Evolutionary conservation across 208 protist genomes (phyloP).

Genomic region (Sergeia podlipaevii): DNA sequence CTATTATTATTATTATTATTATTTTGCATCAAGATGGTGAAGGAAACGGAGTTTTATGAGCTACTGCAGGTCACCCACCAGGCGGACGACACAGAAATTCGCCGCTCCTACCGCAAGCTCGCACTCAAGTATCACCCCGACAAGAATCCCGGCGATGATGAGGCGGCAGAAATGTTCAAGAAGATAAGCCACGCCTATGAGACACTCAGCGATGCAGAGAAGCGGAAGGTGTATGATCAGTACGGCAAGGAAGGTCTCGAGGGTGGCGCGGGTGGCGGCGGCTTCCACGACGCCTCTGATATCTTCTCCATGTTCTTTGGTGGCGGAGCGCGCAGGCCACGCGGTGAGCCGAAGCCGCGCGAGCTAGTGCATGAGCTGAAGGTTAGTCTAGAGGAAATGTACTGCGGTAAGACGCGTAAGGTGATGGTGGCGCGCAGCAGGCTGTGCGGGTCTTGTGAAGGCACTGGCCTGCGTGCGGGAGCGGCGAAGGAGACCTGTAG

Average conservation of each 20-base stretch:
- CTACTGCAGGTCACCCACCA: slow-evolving; percentile 57
- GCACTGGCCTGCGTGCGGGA: slow-evolving; percentile 47
- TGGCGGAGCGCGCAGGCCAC: slow-evolving; percentile 39
- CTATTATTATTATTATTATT: slow-evolving; percentile 8
- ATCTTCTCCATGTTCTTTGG: slow-evolving; percentile 91
- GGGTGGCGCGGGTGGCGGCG: slow-evolving; percentile 56
- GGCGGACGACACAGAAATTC: slow-evolving; percentile 84
- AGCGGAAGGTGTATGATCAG: slow-evolving; percentile 96
- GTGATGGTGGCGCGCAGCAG: slow-evolving; percentile 82
- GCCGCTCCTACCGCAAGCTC: slow-evolving; percentile 82
- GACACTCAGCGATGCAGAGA: slow-evolving; percentile 94
- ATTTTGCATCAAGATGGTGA: slow-evolving; percentile 44
- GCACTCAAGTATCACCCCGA: slow-evolving; percentile 89
- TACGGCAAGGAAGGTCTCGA: slow-evolving; percentile 97
- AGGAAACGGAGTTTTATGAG: slow-evolving; percentile 90
- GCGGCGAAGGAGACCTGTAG: slow-evolving; percentile 64
- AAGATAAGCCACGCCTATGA: slow-evolving; percentile 97
- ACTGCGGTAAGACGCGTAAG: slow-evolving; percentile 93
- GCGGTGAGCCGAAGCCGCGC: slow-evolving; percentile 89
- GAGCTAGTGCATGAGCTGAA: slow-evolving; percentile 91
- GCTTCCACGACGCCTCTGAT: slow-evolving; percentile 61
- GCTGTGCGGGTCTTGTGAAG: slow-evolving; percentile 66
- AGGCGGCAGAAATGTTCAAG: slow-evolving; percentile 89
- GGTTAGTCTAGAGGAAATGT: slow-evolving; percentile 96
- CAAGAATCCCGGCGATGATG: slow-evolving; percentile 75